Evolutionary conservation across 208 protist species (phyloP).

Genomic region (Leishmania braziliensis): DNA sequence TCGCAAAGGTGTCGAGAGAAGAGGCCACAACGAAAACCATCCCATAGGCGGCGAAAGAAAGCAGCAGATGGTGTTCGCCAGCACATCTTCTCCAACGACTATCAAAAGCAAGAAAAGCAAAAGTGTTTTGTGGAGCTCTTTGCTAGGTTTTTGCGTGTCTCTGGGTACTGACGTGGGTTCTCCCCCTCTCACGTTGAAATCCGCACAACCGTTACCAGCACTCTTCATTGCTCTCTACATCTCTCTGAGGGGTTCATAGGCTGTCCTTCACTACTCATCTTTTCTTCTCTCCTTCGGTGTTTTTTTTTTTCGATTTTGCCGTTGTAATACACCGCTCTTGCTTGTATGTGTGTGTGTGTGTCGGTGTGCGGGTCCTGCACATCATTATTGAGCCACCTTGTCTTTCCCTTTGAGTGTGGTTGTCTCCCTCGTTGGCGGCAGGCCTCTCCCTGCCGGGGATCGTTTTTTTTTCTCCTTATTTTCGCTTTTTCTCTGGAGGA

Average conservation of each 20-base stretch:
- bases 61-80: not conserved
- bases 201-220: not conserved
- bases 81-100: not conserved
- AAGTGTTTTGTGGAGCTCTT: not conserved
- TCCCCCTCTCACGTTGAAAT: not conserved
- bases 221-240: not conserved
- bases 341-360: not conserved
- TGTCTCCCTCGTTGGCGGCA: not conserved
- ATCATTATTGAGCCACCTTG: too few species aligned
- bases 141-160: not conserved
- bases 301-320: not conserved
- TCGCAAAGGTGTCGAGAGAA: not conserved
- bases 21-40: not conserved
- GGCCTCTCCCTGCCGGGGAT: not conserved
- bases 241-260: not conserved
- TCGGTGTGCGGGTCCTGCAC: not conserved
- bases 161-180: not conserved
- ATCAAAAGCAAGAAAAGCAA: not conserved
- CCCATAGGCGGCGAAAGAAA: not conserved
- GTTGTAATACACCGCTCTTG: not conserved
- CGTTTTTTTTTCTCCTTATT: constrained; percentile 9
- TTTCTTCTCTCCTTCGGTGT: not conserved
- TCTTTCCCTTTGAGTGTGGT: not conserved
- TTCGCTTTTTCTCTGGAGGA: not conserved
- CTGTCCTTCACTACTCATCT: not conserved